Evolutionary conservation across 2,329 filamentous ascomycete genomes (phyloP).

Genomic region (Exophiala sp.): DNA sequence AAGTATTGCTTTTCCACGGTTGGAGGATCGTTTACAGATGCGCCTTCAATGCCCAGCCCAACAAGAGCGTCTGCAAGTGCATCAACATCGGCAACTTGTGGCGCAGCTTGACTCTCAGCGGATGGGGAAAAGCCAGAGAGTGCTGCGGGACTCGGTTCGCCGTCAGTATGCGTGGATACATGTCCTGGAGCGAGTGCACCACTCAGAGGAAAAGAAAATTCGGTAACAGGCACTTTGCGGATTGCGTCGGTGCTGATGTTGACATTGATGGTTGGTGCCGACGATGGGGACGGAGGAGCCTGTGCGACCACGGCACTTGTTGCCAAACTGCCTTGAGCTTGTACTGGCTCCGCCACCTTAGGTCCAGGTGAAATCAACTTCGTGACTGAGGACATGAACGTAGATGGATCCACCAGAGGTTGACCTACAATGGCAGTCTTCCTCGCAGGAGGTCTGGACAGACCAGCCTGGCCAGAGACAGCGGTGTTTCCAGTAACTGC

Average conservation of each 20-base stretch:
- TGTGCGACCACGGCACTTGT: background rate
- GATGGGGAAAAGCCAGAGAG: conserved; percentile 11
- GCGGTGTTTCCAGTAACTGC: background rate
- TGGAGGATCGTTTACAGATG: background rate
- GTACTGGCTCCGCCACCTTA: background rate
- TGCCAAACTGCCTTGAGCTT: background rate
- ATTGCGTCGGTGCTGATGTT: background rate
- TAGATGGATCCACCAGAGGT: conserved; percentile 1
- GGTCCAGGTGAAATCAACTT: background rate
- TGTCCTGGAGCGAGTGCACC: conserved; percentile 3
- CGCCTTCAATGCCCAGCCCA: conserved; percentile 15
- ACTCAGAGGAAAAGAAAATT: conserved; percentile 10
- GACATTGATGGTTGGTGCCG: background rate
- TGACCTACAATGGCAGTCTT: background rate
- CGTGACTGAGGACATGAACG: conserved; percentile 10
- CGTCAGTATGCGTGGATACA: conserved; percentile 19
- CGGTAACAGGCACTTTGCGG: conserved; percentile 9
- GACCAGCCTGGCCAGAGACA: background rate
- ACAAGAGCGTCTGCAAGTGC: conserved; percentile 2
- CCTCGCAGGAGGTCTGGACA: background rate
- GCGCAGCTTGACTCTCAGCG: background rate
- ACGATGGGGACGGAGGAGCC: background rate
- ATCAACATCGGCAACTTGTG: background rate
- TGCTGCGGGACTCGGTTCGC: conserved; percentile 10
- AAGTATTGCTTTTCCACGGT: background rate